These are phyloP conservation scores for Sporisorium sorghi DNA, from an alignment of 1,284 basidiomycete genomes.

Conservation along the genomic window DNA sequence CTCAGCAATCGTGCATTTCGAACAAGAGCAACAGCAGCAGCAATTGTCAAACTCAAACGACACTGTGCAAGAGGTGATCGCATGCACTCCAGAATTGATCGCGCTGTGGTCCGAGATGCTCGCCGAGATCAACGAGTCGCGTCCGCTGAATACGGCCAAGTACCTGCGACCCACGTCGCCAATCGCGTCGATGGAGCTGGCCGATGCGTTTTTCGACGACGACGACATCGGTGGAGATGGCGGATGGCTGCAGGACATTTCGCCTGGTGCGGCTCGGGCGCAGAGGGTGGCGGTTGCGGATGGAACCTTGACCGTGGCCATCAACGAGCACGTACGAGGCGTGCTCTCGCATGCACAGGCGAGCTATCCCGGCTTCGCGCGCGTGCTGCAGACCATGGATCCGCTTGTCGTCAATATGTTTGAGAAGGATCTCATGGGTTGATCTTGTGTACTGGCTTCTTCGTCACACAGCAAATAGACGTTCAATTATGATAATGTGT, in stretches of 20 bases:
- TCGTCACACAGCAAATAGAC: too few relatives aligned
- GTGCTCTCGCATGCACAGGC: slow-evolving; percentile 54
- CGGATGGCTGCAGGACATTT: slow-evolving; percentile 60
- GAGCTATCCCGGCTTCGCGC: slow-evolving; percentile 29
- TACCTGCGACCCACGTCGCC: slow-evolving; percentile 46
- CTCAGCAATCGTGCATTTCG: slow-evolving; percentile 23
- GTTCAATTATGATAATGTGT: too few relatives aligned
- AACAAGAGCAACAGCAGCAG: slow-evolving; percentile 11
- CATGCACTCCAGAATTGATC: slow-evolving; percentile 51
- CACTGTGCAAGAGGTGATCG: slow-evolving; percentile 22
- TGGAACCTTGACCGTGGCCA: slow-evolving; percentile 37
- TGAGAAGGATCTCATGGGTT: slow-evolving; percentile 50
- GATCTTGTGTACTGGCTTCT: too few relatives aligned
- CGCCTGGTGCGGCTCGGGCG: slow-evolving; percentile 57
- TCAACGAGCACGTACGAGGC: slow-evolving; percentile 45
- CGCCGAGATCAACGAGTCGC: slow-evolving; percentile 55
- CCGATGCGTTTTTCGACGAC: slow-evolving; percentile 39
- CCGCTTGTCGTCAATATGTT: slow-evolving; percentile 64
- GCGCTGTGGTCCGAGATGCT: slow-evolving; percentile 64
- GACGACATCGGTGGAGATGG: slow-evolving; percentile 37
- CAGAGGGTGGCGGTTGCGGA: slow-evolving; percentile 49
- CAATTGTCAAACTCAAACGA: not conserved
- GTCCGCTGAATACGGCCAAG: slow-evolving; percentile 25
- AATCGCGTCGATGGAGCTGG: slow-evolving; percentile 49
- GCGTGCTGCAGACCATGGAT: slow-evolving; percentile 53